Percentiles rank a stretch among this genome's conserved stretches.
Conservation (phyloP, 129 eudicot genomes). For the carrot (Daucus carota) region DNA sequence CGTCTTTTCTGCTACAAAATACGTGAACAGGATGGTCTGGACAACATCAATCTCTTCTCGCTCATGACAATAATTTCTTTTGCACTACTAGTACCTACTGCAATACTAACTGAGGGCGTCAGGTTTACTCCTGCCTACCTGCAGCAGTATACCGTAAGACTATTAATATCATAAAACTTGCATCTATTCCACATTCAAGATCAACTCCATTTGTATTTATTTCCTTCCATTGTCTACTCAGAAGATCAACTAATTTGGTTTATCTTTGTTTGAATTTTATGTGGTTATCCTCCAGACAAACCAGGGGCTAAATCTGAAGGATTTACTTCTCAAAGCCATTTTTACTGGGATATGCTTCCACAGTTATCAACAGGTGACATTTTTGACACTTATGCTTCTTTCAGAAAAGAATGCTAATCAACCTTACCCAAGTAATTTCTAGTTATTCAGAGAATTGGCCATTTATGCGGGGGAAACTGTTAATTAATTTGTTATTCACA, state of each 20-base stretch:
- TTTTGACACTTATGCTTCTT: background rate
- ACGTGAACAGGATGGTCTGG: slow-evolving; percentile 62
- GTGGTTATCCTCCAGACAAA: slow-evolving; percentile 42
- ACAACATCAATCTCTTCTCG: slow-evolving; percentile 87
- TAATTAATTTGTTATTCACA: background rate
- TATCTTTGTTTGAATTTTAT: background rate
- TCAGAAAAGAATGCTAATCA: background rate
- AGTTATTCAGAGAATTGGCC: background rate
- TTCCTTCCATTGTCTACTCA: background rate
- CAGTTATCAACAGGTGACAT: slow-evolving; percentile 76
- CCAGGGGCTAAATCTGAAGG: slow-evolving; percentile 56
- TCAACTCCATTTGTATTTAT: background rate
- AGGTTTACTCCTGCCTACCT: slow-evolving; percentile 67
- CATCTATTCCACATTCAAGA: background rate
- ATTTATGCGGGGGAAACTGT: background rate
- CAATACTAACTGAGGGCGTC: slow-evolving; percentile 60
- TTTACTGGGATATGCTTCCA: slow-evolving; percentile 85
- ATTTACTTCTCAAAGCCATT: slow-evolving; percentile 50
- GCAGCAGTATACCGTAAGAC: slow-evolving; percentile 57
- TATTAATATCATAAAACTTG: background rate
- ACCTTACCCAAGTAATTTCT: background rate
- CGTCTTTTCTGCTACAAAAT: background rate
- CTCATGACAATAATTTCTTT: slow-evolving; percentile 58
- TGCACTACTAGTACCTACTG: slow-evolving; percentile 50
- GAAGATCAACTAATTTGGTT: background rate